Conservation (phyloP, 176 grass and related monocot species). For the Rhynchospora breviuscula region DNA sequence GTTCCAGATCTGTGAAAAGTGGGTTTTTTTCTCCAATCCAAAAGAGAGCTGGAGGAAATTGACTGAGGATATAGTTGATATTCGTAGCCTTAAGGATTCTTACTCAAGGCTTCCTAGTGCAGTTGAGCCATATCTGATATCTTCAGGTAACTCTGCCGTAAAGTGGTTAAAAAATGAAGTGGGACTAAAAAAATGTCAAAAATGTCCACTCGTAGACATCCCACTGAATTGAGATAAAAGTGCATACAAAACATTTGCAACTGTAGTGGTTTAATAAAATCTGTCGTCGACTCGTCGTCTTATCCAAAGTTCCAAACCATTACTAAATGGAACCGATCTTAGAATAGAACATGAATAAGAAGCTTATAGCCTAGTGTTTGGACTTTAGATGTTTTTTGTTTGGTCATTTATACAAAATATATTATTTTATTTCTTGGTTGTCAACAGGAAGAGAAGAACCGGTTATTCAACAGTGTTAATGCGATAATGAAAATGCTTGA, state of each 20-base stretch:
- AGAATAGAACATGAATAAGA: background rate
- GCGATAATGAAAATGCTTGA: conserved; percentile 81
- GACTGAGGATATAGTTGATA: conserved; percentile 73
- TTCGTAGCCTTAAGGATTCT: conserved; percentile 60
- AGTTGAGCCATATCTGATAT: conserved; percentile 80
- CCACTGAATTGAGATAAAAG: background rate
- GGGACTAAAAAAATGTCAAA: background rate
- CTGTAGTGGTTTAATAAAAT: no score
- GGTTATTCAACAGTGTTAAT: conserved; percentile 88
- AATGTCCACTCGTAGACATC: background rate
- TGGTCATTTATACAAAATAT: background rate
- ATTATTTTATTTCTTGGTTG: background rate
- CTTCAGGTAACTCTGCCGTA: conserved; percentile 54
- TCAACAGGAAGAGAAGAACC: conserved; percentile 94
- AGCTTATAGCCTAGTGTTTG: background rate
- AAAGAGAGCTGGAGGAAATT: conserved; percentile 95
- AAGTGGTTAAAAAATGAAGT: background rate
- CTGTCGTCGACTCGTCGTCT: background rate
- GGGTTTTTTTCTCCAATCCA: conserved; percentile 92
- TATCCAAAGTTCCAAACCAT: no score
- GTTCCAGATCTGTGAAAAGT: conserved; percentile 90
- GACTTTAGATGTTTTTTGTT: background rate
- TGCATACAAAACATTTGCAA: no score
- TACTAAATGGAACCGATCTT: background rate
- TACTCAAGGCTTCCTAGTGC: conserved; percentile 91